Evolutionary conservation across 306 rosid species (phyloP).

Genomic region (Pyrus communis): DNA sequence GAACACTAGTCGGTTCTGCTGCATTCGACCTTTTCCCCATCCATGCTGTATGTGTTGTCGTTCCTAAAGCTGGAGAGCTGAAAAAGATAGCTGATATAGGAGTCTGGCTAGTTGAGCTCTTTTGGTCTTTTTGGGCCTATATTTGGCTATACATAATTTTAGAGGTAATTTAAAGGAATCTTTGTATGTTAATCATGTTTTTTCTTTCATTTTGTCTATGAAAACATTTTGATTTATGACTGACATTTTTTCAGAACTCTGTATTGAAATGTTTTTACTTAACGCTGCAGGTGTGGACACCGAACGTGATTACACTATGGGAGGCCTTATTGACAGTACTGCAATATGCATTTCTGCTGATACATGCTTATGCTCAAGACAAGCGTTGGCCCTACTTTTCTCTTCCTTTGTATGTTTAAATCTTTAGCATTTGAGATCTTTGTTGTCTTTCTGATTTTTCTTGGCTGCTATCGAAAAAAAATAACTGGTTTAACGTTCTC

Average conservation of each 20-base stretch:
- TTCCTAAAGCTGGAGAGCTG: slow-evolving; percentile 82
- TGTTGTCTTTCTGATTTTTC: slow-evolving; percentile 6
- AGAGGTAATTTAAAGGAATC: slow-evolving; percentile 48
- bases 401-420: slow-evolving; percentile 62
- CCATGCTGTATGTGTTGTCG: slow-evolving; percentile 86
- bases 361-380: slow-evolving; percentile 96
- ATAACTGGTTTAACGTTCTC: slow-evolving; percentile 1
- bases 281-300: slow-evolving; percentile 81
- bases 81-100: slow-evolving; percentile 90
- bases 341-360: slow-evolving; percentile 75
- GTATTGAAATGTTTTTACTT: not conserved
- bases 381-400: slow-evolving; percentile 91
- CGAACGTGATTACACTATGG: slow-evolving; percentile 76
- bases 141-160: slow-evolving; percentile 87
- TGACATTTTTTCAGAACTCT: slow-evolving; percentile 10
- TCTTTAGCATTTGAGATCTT: not conserved
- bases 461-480: not conserved
- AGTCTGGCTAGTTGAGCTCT: slow-evolving; percentile 92
- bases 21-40: slow-evolving; percentile 97
- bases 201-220: not conserved
- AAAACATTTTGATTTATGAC: not conserved
- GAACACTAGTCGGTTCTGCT: slow-evolving; percentile 96
- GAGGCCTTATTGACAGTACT: slow-evolving; percentile 89
- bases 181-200: slow-evolving; percentile 7
- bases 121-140: slow-evolving; percentile 99